Evolutionary conservation across 768 basidiomycete genomes (phyloP), one percentile per base, ranked within the genome.

Genomic region (Lactarius sp.): DNA sequence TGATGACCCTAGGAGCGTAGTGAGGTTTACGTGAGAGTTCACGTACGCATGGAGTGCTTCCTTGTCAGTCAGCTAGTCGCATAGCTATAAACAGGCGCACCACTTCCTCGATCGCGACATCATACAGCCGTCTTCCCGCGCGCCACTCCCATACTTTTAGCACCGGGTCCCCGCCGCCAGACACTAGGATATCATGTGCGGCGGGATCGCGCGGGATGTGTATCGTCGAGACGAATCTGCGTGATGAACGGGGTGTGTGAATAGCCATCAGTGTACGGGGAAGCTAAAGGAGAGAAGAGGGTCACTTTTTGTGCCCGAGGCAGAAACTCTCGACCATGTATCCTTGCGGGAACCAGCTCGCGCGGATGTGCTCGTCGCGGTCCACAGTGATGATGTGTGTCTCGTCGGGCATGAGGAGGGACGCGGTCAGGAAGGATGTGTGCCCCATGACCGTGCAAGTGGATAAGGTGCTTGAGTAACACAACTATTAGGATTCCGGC

Each of bases 361-460:
- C 82, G 59, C 97, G 81, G 56, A 99, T 88, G 71, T 98, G 97
- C 72, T 98, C 97, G 71, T 99, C 97, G 51, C 97, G 78, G 71
- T 98, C 97, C 0, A 92, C 88, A 0, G 94, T 93, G 66, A 98
- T 81, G 70, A 99, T 86, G 71, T 81, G 86, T 57, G 79, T 80
- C 68, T 87, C 85, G 70, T 91, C 86, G 0, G 74, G 71, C 0
- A 86, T 82, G 59, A 96, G 81, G 50, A 87, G 70, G 73, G 90
- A 87, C 0, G 81, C 75, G 12, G 88, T 96, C 61, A 98, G 75
- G 47, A 92, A 83, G 13, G 94, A 97, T 1, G 89, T 85, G 71
- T 99, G 97, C 9, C 97, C 96, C 0, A 96, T 27, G 22, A 27
- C 22, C 22, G 22, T 27, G 2, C 22, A 27, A 27, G 22, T 27